Conservation (phyloP, 2,329 filamentous ascomycete genomes). For the Westerdykella aurantiaca region DNA sequence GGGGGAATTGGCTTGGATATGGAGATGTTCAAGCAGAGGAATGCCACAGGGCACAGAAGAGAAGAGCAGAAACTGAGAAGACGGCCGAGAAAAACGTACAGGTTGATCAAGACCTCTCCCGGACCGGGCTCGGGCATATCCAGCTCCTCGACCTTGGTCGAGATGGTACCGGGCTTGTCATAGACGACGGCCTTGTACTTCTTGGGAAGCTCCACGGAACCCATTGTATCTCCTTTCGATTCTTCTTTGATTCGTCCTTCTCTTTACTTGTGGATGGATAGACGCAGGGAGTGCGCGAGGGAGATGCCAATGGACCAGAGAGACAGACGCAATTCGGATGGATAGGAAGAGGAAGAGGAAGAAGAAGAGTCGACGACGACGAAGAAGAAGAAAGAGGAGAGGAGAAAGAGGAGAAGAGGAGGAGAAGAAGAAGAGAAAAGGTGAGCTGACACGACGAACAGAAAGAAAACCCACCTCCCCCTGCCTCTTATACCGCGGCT, state of each 20-base stretch:
- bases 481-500: not conserved
- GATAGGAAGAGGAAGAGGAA: not conserved
- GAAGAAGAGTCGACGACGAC: too few species aligned
- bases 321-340: too few species aligned
- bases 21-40: not conserved
- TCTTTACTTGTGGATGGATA: too few species aligned
- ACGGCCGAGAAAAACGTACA: constrained; percentile 40
- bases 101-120: constrained; percentile 58
- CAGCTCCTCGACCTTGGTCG: constrained; percentile 58
- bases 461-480: not conserved
- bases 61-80: not conserved
- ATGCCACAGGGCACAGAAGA: not conserved
- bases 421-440: not conserved
- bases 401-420: not conserved
- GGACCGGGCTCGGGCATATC: constrained; percentile 60
- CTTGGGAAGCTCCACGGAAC: constrained; percentile 40
- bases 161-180: constrained; percentile 60
- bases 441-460: not conserved
- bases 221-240: constrained; percentile 13
- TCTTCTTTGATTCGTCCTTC: not conserved
- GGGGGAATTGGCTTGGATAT: not conserved
- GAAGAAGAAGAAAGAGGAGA: not conserved
- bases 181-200: constrained; percentile 61
- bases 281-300: too few species aligned
- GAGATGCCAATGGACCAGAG: too few species aligned